Conservation (phyloP, 2,329 filamentous ascomycete species). For the Fusarium anthophilum region DNA sequence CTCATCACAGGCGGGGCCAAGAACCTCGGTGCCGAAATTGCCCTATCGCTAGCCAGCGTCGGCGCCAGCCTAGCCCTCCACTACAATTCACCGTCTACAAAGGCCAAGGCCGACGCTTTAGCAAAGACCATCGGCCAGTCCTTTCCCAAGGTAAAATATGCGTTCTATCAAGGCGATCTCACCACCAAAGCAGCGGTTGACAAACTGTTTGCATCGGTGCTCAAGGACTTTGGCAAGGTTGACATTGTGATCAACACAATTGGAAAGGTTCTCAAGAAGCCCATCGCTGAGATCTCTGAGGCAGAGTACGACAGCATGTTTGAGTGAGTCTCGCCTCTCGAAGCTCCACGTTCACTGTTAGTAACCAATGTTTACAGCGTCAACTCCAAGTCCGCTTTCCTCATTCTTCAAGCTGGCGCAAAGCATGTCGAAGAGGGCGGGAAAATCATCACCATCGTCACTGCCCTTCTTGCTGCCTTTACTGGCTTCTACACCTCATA, state of each 20-base stretch:
- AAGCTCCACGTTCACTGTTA: accelerated
- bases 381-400: not conserved
- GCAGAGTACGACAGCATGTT: not conserved
- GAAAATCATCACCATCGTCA: not conserved
- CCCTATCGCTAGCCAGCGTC: not conserved
- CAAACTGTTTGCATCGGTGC: not conserved
- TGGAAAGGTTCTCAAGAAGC: not conserved
- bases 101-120: not conserved
- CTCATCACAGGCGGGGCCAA: not conserved
- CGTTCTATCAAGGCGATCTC: not conserved
- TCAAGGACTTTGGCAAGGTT: not conserved
- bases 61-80: not conserved
- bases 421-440: not conserved
- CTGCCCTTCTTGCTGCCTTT: not conserved
- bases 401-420: not conserved
- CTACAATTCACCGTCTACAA: not conserved
- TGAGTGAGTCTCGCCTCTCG: accelerated
- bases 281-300: not conserved
- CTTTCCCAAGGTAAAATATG: not conserved
- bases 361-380: not conserved
- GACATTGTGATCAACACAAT: not conserved
- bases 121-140: not conserved
- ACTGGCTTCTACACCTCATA: not conserved
- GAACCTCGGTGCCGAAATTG: not conserved
- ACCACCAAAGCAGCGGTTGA: not conserved